A percentile compares a stretch with the other conserved stretches of the same genome.
Evolutionary conservation across 2,329 filamentous ascomycete genomes (phyloP).

Genomic region (Hypoxylon sp.): DNA sequence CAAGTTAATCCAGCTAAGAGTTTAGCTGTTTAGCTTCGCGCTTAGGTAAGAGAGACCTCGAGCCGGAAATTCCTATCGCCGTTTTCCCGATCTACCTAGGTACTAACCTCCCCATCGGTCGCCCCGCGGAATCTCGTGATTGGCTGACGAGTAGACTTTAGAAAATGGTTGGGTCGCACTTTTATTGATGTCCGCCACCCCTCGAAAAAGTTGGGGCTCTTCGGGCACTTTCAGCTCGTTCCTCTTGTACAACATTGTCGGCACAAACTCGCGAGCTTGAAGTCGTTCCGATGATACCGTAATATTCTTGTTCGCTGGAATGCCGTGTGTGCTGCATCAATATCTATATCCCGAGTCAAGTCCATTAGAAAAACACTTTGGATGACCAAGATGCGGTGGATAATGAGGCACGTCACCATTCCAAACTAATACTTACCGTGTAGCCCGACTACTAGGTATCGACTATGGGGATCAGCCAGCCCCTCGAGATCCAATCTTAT

Average conservation of each 20-base stretch:
- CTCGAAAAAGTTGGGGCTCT: constrained; percentile 20
- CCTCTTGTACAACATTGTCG: constrained; percentile 22
- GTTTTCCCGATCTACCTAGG: constrained; percentile 18
- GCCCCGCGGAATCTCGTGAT: constrained; percentile 16
- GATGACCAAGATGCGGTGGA: neutral
- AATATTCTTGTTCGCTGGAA: neutral
- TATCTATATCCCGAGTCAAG: neutral
- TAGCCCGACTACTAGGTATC: constrained; percentile 8
- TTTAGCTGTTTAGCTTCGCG: neutral
- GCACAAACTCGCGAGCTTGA: neutral
- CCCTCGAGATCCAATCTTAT: constrained; percentile 33
- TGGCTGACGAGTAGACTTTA: constrained; percentile 16
- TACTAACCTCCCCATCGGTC: too few relatives aligned
- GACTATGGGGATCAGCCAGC: constrained; percentile 31
- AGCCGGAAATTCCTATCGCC: constrained; percentile 31
- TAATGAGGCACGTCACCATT: neutral
- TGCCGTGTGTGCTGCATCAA: neutral
- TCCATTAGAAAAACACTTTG: neutral
- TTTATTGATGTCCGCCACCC: constrained; percentile 21
- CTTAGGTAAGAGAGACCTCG: neutral
- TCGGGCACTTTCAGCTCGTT: constrained; percentile 33
- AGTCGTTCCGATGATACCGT: neutral
- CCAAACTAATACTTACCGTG: neutral
- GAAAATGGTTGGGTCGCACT: neutral
- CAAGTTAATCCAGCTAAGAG: neutral